Conservation (phyloP, 140 eudicot species). For the Flaveria floridana region DNA sequence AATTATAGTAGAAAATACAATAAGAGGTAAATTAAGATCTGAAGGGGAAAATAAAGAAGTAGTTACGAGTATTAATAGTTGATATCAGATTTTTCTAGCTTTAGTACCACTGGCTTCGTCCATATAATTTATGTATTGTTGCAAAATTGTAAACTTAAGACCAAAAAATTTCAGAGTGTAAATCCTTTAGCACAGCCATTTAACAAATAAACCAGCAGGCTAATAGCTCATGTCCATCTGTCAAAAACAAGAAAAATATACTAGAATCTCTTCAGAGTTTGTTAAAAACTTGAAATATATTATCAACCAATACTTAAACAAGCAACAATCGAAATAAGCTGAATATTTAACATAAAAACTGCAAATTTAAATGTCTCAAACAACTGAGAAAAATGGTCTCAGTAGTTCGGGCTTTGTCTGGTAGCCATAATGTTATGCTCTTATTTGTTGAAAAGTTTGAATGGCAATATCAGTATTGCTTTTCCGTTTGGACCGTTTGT, state of each 20-base stretch:
- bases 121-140: neutral
- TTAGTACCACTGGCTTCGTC: neutral
- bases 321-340: neutral
- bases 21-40: no score
- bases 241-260: neutral
- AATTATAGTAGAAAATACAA: neutral
- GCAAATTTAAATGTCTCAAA: neutral
- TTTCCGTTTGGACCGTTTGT: neutral
- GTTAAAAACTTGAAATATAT: neutral
- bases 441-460: neutral
- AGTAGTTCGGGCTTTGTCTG: neutral
- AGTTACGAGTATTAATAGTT: neutral
- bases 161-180: neutral
- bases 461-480: neutral
- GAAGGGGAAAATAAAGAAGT: neutral
- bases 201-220: slow-evolving; percentile 8
- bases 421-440: neutral
- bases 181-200: neutral
- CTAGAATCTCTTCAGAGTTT: neutral
- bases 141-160: neutral
- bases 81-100: neutral
- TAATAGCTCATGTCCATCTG: slow-evolving; percentile 16
- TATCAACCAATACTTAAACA: slow-evolving; percentile 9
- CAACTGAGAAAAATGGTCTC: neutral
- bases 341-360: neutral